phyloP scores from a whole-genome alignment of 2,329 filamentous ascomycete genomes.

The Thielaviopsis populi region DNA sequence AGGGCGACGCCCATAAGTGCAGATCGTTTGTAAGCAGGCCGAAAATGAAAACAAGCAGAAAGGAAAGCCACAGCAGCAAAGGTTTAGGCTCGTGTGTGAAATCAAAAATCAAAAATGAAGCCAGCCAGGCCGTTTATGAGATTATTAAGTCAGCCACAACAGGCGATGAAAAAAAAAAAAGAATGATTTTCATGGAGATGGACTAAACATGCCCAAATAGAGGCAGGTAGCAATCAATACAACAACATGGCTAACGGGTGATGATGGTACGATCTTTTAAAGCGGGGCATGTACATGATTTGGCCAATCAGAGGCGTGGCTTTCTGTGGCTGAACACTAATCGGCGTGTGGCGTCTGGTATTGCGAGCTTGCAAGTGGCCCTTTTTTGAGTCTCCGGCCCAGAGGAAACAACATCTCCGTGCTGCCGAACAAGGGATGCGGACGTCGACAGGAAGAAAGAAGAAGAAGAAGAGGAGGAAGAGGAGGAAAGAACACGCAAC shows the following conservation, averaged over 20 bases:
- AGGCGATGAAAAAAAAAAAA: background rate
- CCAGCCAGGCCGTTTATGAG: background rate
- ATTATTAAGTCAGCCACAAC: background rate
- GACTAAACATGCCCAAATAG: background rate
- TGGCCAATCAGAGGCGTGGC: background rate
- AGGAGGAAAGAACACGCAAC: too few relatives aligned
- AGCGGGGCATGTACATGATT: background rate
- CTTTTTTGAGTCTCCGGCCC: background rate
- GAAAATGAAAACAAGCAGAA: too few relatives aligned
- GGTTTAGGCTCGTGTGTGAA: background rate
- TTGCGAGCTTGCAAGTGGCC: background rate
- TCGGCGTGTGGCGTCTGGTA: background rate
- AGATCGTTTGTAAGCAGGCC: background rate
- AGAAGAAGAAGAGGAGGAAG: too few relatives aligned
- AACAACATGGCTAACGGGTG: background rate
- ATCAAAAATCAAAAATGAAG: background rate
- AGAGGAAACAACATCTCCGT: constrained; percentile 1
- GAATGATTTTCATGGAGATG: background rate
- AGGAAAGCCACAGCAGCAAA: background rate
- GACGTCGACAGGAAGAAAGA: background rate
- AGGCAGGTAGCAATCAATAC: background rate
- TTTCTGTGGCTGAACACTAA: background rate
- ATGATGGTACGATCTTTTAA: constrained; percentile 8
- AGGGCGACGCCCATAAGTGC: background rate
- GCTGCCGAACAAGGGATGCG: background rate